Base-by-base conservation (phyloP, 148 eudicot species). In the Cornus controversa region DNA sequence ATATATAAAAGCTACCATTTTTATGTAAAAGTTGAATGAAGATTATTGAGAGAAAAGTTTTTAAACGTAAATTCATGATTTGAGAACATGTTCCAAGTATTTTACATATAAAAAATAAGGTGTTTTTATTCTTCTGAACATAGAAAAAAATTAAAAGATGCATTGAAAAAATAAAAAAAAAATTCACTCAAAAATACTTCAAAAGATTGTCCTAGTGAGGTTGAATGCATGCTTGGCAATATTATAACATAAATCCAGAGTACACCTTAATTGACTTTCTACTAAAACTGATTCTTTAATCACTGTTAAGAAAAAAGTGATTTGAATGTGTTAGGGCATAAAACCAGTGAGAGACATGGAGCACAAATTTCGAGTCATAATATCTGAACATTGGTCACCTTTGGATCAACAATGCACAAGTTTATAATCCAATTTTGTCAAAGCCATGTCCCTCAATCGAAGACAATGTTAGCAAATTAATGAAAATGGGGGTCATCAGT, bases 341-440 rank as follows among this genome's bases (percentile, higher is more conserved):
- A 50, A 18, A 13, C 7, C 50, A 45, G 10, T 31, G 34, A 31
- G 34, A 31, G 34, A 31, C 34, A 60, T 23, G 36, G 69, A 72
- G 23, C 76, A 45, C 68, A 14, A 25, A 23, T 64, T 76, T 76
- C 60, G 11, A 67, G 81, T 66, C 81, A 72, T 31, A 53, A 79
- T 72, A 65, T 31, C 66, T 72, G 76, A 64, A 45, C 10, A 36
- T 27, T 66, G 65, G 28, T 58, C n/a, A n/a, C 47, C 40, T 8
- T 53, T 63, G 28, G 47, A 28, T 29, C 50, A 72, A 42, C 79
- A n/a, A n/a, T n/a, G n/a, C n/a, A n/a, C n/a, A 50, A 40, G 45
- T 40, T 40, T 40, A 40, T 40, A 4, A 40, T 78, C 76, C 66
- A 71, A 45, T 72, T 75, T 50, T 50, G 42, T 34, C 37, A 28